A percentile compares a stretch with the other conserved stretches of the same genome.
phyloP scores from a whole-genome alignment of 2,329 filamentous ascomycete genomes.

The Camillea tinctor region DNA sequence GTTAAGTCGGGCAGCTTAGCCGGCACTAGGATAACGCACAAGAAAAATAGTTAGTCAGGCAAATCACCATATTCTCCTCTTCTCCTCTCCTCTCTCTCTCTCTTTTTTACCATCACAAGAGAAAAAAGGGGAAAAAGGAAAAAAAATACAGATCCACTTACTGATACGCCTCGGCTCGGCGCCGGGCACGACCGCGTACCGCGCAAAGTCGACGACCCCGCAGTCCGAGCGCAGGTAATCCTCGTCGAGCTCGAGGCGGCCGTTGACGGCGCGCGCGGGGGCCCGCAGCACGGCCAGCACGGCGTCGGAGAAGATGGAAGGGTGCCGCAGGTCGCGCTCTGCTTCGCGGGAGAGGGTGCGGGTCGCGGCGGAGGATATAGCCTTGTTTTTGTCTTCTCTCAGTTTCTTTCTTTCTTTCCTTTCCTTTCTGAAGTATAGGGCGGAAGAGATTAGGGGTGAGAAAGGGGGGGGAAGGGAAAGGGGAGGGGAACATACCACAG shows the following conservation, averaged over 20 bases:
- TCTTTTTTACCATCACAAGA: too few species aligned
- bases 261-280: constrained; percentile 63
- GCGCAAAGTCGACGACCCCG: constrained; percentile 68
- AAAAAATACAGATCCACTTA: too few species aligned
- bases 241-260: constrained; percentile 71
- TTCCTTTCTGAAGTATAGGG: constrained; percentile 12
- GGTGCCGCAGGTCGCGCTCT: constrained; percentile 61
- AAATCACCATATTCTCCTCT: too few species aligned
- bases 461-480: constrained; percentile 1
- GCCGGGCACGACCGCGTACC: constrained; percentile 59
- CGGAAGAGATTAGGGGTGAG: not conserved
- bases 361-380: constrained; percentile 56
- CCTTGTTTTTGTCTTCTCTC: not conserved
- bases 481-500: constrained; percentile 51
- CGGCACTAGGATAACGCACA: constrained; percentile 58
- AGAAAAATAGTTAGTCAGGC: too few species aligned
- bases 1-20: constrained; percentile 63
- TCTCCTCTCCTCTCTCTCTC: too few species aligned
- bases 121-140: too few species aligned
- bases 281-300: constrained; percentile 69
- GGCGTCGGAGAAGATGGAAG: constrained; percentile 77
- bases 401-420: too few species aligned
- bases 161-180: constrained; percentile 65
- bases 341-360: constrained; percentile 46
- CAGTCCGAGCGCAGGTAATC: constrained; percentile 69